Evolutionary conservation across 805 yeast species (phyloP), one percentile per base, ranked within the genome.

Genomic region (Hanseniaspora hatyaiensis): DNA sequence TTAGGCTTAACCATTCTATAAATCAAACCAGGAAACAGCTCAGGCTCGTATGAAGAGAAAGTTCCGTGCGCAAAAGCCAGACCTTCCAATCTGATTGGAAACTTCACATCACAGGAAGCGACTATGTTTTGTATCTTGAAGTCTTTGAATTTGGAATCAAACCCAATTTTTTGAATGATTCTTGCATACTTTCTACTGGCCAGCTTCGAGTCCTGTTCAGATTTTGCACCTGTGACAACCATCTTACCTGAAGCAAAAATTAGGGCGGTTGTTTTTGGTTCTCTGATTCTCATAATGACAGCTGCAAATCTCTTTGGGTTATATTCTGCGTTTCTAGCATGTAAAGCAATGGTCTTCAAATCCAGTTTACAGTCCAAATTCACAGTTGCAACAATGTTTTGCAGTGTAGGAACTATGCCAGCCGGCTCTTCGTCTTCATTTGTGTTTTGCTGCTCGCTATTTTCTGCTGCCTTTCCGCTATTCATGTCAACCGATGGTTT

Each of bases 1-100:
- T 92, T 92, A 15, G 98, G 98, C 65, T 89, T 89, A 57, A 92
- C 98, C 98, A 92, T 92, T 74, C 98, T 86, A 72, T 92, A 92
- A 68, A 92, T 92, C 57, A 92, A 74, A 60, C 98, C 98, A 2
- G 98, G 98, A 66, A 92, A 92, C 62, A 92, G 71, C 66, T 92
- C 98, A 3, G 98, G 98, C 66, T 92, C 98, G 62, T 92, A 92
- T 15, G 96, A 85, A 54, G 95, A 82, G 89, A 92, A 92, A 69
- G 95, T 86, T 51, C 98, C 98, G 74, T 92, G 98, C 56, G 94
- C 80, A 64, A 88, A 92, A 3, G 98, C 98, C 59, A 92, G 74
- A 51, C 98, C 98, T 70, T 92, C 98, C 54, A 92, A 71, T 63
- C 98, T 78, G 55, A 92, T 92, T 16, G 98, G 98, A 65, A 92